A percentile compares a stretch with the other conserved stretches of the same genome.
These are phyloP conservation scores for Gynostemma pentaphyllum DNA, from an alignment of 306 rosid genomes.

Conservation along the genomic window DNA sequence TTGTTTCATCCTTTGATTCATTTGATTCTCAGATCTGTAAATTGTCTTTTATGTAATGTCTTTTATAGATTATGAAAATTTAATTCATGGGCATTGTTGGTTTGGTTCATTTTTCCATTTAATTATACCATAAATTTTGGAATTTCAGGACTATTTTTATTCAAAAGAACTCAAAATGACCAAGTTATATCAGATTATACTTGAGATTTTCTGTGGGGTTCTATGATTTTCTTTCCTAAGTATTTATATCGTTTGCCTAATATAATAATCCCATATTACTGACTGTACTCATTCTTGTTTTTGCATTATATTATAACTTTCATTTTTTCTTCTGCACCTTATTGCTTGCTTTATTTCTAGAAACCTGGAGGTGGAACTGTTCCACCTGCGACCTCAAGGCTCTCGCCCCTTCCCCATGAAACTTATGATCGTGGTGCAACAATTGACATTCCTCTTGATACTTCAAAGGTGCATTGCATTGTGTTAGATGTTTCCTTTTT, in stretches of 20 bases:
- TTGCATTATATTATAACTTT: background rate
- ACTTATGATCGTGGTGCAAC: conserved; percentile 60
- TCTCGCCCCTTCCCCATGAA: conserved; percentile 63
- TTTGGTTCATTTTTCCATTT: background rate
- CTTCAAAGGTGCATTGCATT: conserved; percentile 34
- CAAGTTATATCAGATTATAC: too few species aligned
- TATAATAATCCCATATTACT: background rate
- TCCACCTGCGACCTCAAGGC: conserved; percentile 39
- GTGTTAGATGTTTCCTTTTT: conserved; percentile 3
- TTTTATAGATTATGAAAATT: background rate
- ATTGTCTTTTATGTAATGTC: background rate
- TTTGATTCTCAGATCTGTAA: background rate
- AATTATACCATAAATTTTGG: background rate
- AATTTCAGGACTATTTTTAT: background rate
- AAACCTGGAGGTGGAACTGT: conserved; percentile 34
- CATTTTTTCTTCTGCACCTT: background rate
- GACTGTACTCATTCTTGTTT: background rate
- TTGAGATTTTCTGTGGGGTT: background rate
- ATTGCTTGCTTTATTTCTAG: conserved; percentile 24
- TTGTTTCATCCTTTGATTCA: background rate
- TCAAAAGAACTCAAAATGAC: background rate
- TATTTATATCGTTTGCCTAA: background rate
- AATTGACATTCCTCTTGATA: conserved; percentile 51
- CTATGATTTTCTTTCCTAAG: background rate
- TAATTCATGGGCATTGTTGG: background rate